Base-by-base conservation (phyloP, 306 rosid species). In the Fragaria ananassa region DNA sequence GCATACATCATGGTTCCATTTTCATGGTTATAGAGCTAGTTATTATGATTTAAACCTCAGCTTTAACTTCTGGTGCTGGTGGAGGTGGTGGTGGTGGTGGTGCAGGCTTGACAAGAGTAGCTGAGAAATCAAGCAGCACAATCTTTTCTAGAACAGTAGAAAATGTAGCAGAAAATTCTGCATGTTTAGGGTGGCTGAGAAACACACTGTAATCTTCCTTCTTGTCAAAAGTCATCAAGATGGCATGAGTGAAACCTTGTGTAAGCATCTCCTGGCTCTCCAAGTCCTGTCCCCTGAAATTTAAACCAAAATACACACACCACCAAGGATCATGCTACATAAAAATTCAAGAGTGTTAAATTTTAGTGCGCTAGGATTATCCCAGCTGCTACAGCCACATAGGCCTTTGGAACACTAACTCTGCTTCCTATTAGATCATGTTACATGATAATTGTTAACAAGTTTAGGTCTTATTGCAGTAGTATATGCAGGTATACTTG, bases 181-280 rank as follows among this genome's bases (percentile, higher is more conserved):
- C 76, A 84, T 92, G 98, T 54, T 82, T 88, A 10, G 96, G 96
- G 78, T 95, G 97, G 63, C 86, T 68, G 35, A 80, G 87, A 85
- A 92, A 95, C 70, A 84, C 87, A 64, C 60, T 44, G 67, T 81
- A 90, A 81, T 87, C 98, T 68, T 90, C 97, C 81, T 90, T 95
- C 74, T 86, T 89, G 79, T 78, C 45, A 80, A 95, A 95, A 81
- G 98, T 90, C 92, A 89, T 92, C 68, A 88, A 57, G 87, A 95
- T 86, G 37, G 89, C 95, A 80, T 95, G 97, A 63, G 96, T 95
- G 75, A 87, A 95, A 41, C 98, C 98, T 82, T 90, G 96, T 77
- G 91, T 89, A 42, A 95, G 86, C 80, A 83, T 70, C 56, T 92
- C 97, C 62, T 75, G 82, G 83, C 97, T 93, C 79, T 92, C 98